phyloP scores from a whole-genome alignment of 352 stramenopile species.

The Albugo laibachii region DNA sequence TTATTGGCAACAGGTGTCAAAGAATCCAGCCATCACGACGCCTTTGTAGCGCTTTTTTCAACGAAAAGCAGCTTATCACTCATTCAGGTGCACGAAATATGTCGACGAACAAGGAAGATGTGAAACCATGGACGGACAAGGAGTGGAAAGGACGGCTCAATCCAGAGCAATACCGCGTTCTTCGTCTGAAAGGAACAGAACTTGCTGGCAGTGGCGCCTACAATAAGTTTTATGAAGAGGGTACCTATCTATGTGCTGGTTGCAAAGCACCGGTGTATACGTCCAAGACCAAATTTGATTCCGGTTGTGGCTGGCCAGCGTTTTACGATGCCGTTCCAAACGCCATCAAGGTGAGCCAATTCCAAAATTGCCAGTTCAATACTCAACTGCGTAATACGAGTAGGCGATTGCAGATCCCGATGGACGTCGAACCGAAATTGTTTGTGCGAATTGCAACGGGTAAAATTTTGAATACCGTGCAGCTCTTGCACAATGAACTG shows the following conservation, averaged over 20 bases:
- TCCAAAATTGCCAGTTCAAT: background rate
- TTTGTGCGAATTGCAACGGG: slow-evolving; percentile 76
- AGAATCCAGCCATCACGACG: too few species aligned
- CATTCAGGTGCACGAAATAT: too few species aligned
- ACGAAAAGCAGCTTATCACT: too few species aligned
- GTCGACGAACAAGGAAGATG: too few species aligned
- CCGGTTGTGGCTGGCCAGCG: slow-evolving; percentile 76
- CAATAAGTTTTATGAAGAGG: slow-evolving; percentile 72
- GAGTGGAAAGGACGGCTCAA: slow-evolving; percentile 73
- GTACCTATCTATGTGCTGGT: slow-evolving; percentile 73
- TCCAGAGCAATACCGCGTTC: slow-evolving; percentile 63
- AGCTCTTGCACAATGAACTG: background rate
- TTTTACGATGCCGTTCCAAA: slow-evolving; percentile 81
- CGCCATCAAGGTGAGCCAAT: slow-evolving; percentile 46
- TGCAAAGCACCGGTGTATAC: slow-evolving; percentile 79
- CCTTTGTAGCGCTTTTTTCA: too few species aligned
- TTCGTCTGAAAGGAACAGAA: slow-evolving; percentile 83
- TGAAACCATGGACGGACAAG: slow-evolving; percentile 11
- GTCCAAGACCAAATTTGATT: slow-evolving; percentile 81
- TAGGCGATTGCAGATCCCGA: slow-evolving; percentile 47
- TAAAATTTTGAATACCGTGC: slow-evolving; percentile 8
- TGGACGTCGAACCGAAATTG: slow-evolving; percentile 66
- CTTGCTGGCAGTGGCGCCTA: slow-evolving; percentile 73
- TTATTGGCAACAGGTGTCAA: too few species aligned
- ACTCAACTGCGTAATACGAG: background rate